Base-by-base conservation (phyloP, 2,329 filamentous ascomycete genomes). In the Aspergillus ustus region DNA sequence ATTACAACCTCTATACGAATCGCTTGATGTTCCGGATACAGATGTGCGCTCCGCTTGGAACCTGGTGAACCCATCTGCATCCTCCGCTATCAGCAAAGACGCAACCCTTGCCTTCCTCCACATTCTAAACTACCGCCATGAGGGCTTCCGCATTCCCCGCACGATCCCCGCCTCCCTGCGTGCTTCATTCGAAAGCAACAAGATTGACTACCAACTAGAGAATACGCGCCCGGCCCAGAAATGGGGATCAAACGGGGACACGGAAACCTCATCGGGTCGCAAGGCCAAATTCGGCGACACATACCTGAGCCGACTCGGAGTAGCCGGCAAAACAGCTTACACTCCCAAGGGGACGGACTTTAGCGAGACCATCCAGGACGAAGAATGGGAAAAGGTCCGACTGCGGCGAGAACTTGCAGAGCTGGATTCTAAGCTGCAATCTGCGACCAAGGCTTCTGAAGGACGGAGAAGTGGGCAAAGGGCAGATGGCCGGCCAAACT, bases 221-320 rank as follows among this genome's bases (percentile, higher is more conserved):
- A 90, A 90, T 71, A 86, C 90, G 65, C 83, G 84, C 60, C 87
- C 87, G 2, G 83, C 87, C 44, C 90, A 90, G 63, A 88, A 90
- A 70, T 96, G 93, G 91, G 92, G 91, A 2, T 85, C 87, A n/a
- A 74, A 90, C 65, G 87, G 89, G 52, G 91, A 93, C 73, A 92
- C 96, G 55, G 86, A 86, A 67, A 97, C 94, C 0, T 81, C 86
- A 40, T 95, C 92, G 0, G 93, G 94, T 61, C 90, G 91, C 73
- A 99, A 99, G 81, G 90, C 93, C 70, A 97, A 97, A 80, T 99
- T 99, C 73, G 95, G 95, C 67, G 95, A 99, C 77, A 91, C 96
- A 66, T 99, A 98, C 78, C 86, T 99, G 60, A 96, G 91, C 63
- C 89, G 95, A 13, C 84, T 99, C 44, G 95, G 95, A 7, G 83